Percentiles rank a stretch among this genome's conserved stretches.
These are phyloP conservation scores for Pyrenophora tritici-repentis DNA, from an alignment of 2,329 filamentous ascomycete genomes.

Conservation along the genomic window DNA sequence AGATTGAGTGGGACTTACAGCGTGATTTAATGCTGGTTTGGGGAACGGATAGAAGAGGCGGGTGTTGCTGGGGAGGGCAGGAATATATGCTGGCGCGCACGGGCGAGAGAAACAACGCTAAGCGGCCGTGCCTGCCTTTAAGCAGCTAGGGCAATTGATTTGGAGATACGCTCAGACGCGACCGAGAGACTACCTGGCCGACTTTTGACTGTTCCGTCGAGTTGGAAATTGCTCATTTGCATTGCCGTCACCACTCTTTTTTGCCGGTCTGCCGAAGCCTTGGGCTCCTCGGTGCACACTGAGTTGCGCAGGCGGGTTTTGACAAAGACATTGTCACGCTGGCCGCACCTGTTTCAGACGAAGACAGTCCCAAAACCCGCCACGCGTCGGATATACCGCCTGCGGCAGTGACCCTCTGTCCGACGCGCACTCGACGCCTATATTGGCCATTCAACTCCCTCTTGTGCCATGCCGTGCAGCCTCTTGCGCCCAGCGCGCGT, in stretches of 20 bases:
- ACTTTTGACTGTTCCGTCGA: constrained; percentile 6
- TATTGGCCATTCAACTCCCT: neutral
- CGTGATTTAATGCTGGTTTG: constrained; percentile 21
- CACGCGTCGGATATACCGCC: constrained; percentile 25
- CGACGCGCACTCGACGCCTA: neutral
- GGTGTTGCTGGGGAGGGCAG: constrained; percentile 21
- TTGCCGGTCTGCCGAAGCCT: neutral
- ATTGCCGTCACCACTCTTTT: neutral
- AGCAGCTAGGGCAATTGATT: constrained; percentile 21
- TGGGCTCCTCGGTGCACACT: neutral
- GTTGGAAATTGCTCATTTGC: constrained; percentile 28
- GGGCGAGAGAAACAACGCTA: constrained; percentile 22
- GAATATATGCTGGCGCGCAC: constrained; percentile 23
- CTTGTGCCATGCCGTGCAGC: neutral
- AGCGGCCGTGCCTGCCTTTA: constrained; percentile 14
- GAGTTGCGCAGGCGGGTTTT: too few relatives aligned
- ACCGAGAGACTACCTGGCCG: constrained; percentile 9
- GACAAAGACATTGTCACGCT: neutral
- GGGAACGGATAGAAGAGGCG: constrained; percentile 16
- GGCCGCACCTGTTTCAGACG: constrained; percentile 23
- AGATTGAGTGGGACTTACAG: constrained; percentile 16
- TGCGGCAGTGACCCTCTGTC: constrained; percentile 13
- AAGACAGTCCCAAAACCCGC: constrained; percentile 18
- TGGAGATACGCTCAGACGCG: constrained; percentile 35
- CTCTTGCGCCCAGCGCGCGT: constrained; percentile 6